Base-by-base conservation (phyloP, 208 protist species). In the Angomonas deanei region DNA sequence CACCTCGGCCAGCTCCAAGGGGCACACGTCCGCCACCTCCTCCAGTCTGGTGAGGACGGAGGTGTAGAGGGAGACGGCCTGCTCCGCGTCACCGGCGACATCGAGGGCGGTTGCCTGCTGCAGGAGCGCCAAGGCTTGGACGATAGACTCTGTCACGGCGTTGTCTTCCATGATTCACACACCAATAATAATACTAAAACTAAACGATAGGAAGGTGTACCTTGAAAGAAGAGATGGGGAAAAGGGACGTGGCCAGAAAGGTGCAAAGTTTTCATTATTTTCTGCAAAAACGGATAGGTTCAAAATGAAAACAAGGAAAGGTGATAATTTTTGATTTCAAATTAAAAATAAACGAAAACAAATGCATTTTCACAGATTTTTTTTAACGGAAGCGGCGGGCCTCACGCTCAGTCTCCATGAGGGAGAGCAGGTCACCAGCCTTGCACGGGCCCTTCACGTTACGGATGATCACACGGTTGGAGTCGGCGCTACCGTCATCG, bases 331-430 rank as follows among this genome's bases (percentile, higher is more conserved):
- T 10, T 21, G 21, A 49, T 56, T 36, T 15, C 21, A 3, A 28
- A 28, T 31, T 28, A 55, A 28, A 55, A 56, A 52, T 23, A 53
- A 61, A 27, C 0, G 15, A 72, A 33, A 68, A 2, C n/a, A 63
- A 72, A 47, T 48, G 53, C 53, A 39, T 42, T 59, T 59, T 34
- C 27, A 59, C 19, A 59, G 30, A 39, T 10, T 42, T 23, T 38
- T 26, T 81, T 97, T 98, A 99, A 71, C 98, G 91, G 32, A 99
- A 91, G 68, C 99, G 97, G 69, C 98, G 92, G 46, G 99, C 98
- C 86, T 99, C 99, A 91, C 98, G 95, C 88, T 99, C 99, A 60
- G 98, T 98, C 80, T 99, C 99, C 80, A 99, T 96, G 34, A 99
- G 96, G 34, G 94, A 92, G 39, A 99, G 94, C 84, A 99, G 98